Evolutionary conservation across 2,329 filamentous ascomycete genomes (phyloP).

Genomic region (Fusarium drepaniforme): DNA sequence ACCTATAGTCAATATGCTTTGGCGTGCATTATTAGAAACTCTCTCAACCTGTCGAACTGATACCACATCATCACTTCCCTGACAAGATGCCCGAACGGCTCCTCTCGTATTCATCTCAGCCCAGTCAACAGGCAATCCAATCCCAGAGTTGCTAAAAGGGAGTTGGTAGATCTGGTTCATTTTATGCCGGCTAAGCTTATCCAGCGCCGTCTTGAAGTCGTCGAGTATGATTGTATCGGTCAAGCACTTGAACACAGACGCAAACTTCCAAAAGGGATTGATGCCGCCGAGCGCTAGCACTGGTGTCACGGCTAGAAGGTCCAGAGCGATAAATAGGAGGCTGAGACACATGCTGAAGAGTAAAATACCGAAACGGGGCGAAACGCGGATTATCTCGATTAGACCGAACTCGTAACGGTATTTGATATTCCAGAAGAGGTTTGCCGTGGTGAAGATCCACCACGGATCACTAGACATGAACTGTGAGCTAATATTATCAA

Average conservation of each 20-base stretch:
- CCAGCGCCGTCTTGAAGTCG: constrained; percentile 73
- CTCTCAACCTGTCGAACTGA: background rate
- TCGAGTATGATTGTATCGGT: constrained; percentile 76
- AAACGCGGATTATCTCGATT: constrained; percentile 68
- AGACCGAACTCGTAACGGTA: constrained; percentile 70
- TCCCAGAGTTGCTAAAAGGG: constrained; percentile 20
- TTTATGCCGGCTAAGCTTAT: constrained; percentile 42
- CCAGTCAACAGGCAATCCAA: background rate
- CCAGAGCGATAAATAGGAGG: constrained; percentile 70
- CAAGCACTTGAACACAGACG: constrained; percentile 65
- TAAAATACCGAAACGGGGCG: constrained; percentile 74
- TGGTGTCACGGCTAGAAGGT: constrained; percentile 69
- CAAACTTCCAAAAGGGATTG: constrained; percentile 38
- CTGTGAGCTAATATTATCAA: background rate
- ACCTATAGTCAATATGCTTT: background rate
- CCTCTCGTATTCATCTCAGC: background rate
- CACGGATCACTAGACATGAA: constrained; percentile 65
- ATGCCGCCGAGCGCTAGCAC: constrained; percentile 54
- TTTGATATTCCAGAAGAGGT: constrained; percentile 73
- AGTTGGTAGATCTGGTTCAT: constrained; percentile 24
- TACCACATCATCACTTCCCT: background rate
- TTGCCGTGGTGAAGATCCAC: constrained; percentile 74
- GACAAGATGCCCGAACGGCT: background rate
- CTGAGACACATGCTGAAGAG: constrained; percentile 70
- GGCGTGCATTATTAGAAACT: background rate